These are phyloP conservation scores for Tylopilus sp. DNA, from an alignment of 1,284 basidiomycete species.

Conservation along the genomic window DNA sequence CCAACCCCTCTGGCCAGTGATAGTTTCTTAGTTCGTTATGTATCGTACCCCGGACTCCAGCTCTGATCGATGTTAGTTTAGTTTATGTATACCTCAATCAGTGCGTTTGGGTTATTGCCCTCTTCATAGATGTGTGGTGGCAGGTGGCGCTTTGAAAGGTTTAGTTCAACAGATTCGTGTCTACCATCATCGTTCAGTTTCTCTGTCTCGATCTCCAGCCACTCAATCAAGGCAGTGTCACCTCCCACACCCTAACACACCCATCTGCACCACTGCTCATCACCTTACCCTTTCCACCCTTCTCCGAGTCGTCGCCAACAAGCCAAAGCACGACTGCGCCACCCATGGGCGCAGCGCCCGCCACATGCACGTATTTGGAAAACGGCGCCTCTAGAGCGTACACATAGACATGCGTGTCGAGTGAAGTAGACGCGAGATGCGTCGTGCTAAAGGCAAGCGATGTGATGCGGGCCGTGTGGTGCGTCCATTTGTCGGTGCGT, in stretches of 20 bases:
- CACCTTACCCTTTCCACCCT: constrained; percentile 54
- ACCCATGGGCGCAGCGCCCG: constrained; percentile 88
- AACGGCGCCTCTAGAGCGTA: constrained; percentile 86
- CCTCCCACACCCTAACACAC: constrained; percentile 82
- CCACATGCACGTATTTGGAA: constrained; percentile 82
- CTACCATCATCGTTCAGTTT: no score
- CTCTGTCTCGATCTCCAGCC: not conserved
- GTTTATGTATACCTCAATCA: no score
- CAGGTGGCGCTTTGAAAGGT: no score
- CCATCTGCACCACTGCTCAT: constrained; percentile 88
- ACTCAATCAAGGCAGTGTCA: constrained; percentile 58
- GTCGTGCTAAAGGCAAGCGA: constrained; percentile 68
- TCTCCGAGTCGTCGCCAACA: no score
- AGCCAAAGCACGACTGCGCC: constrained; percentile 88
- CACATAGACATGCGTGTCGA: constrained; percentile 94
- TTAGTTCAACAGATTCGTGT: no score
- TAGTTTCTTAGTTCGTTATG: no score
- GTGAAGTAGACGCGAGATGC: constrained; percentile 86
- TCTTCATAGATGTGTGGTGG: no score
- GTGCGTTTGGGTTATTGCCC: no score
- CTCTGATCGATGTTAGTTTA: no score
- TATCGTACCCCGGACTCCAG: no score
- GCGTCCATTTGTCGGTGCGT: constrained; percentile 76
- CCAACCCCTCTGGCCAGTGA: no score
- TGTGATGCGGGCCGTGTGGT: constrained; percentile 88